Percentiles rank a stretch among this genome's conserved stretches.
Evolutionary conservation across 352 stramenopile genomes (phyloP).

Genomic region (Pythium scleroteichum): DNA sequence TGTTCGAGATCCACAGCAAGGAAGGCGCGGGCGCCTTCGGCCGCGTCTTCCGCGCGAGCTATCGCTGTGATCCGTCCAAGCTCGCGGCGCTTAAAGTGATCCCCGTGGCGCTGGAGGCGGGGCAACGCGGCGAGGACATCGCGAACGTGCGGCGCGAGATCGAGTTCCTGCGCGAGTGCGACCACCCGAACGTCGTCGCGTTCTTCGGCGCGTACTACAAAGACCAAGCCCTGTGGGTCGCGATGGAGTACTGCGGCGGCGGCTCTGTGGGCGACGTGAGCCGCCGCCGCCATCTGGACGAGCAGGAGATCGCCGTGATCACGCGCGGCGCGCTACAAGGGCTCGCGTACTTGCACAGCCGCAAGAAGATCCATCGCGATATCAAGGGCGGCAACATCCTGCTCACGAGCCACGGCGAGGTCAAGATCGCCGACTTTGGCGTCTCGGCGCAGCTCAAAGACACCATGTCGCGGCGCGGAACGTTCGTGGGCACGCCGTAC

Average conservation of each 20-base stretch:
- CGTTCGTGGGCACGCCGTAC: constrained; percentile 92
- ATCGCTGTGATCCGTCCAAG: constrained; percentile 37
- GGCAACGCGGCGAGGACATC: constrained; percentile 65
- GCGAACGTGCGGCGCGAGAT: constrained; percentile 73
- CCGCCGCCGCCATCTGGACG: constrained; percentile 42
- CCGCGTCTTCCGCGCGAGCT: constrained; percentile 65
- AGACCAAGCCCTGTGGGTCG: constrained; percentile 83
- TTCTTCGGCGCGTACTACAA: constrained; percentile 82
- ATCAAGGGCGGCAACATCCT: constrained; percentile 95
- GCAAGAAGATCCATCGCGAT: constrained; percentile 92
- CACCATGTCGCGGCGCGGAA: constrained; percentile 54
- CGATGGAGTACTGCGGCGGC: constrained; percentile 89
- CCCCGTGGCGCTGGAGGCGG: constrained; percentile 58
- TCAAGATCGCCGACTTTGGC: constrained; percentile 96
- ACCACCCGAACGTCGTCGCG: constrained; percentile 78
- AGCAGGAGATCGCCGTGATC: constrained; percentile 79
- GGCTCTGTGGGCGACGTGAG: constrained; percentile 80
- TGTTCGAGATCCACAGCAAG: constrained; percentile 76
- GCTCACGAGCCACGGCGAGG: constrained; percentile 88
- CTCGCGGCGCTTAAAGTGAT: constrained; percentile 78
- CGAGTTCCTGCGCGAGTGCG: constrained; percentile 68
- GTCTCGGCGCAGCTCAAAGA: constrained; percentile 69
- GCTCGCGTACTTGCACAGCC: constrained; percentile 84
- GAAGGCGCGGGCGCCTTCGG: constrained; percentile 71
- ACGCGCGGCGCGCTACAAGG: constrained; percentile 71